Evolutionary conservation across 225 moss, liverwort and hornwort species (phyloP).

Genomic region (Anthoceros angustus): DNA sequence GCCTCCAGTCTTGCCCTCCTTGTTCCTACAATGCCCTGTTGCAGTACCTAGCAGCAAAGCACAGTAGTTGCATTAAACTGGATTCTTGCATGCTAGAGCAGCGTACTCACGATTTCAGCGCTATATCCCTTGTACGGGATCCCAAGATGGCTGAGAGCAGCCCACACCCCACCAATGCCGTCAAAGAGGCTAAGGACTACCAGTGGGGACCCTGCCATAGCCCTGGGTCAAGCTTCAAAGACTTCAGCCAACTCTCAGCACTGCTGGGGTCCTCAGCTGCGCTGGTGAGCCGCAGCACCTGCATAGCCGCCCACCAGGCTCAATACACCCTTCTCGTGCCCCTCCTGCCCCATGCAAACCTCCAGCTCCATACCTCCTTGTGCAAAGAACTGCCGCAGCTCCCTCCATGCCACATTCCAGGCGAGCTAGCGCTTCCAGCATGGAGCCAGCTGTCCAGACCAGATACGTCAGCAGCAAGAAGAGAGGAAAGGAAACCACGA

Average conservation of each 20-base stretch:
- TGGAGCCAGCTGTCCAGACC: no score
- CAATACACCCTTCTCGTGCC: no score
- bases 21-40: background rate
- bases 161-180: slow-evolving; percentile 49
- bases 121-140: slow-evolving; percentile 46
- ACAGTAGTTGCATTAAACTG: background rate
- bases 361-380: no score
- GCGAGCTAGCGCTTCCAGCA: no score
- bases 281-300: no score
- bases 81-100: background rate
- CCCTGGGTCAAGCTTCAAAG: slow-evolving; percentile 28
- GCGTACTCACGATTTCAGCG: slow-evolving; percentile 41
- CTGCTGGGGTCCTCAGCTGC: background rate
- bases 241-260: slow-evolving; percentile 31
- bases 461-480: no score
- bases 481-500: no score
- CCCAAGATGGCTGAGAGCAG: slow-evolving; percentile 35
- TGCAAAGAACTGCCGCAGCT: no score
- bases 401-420: no score
- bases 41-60: background rate
- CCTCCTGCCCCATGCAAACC: no score
- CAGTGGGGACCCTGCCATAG: slow-evolving; percentile 30
- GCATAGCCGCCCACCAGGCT: no score
- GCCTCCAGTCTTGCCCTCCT: no score
- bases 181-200: slow-evolving; percentile 56